These are phyloP conservation scores for Exserohilum turcica DNA, from an alignment of 2,329 filamentous ascomycete species.

Conservation along the genomic window DNA sequence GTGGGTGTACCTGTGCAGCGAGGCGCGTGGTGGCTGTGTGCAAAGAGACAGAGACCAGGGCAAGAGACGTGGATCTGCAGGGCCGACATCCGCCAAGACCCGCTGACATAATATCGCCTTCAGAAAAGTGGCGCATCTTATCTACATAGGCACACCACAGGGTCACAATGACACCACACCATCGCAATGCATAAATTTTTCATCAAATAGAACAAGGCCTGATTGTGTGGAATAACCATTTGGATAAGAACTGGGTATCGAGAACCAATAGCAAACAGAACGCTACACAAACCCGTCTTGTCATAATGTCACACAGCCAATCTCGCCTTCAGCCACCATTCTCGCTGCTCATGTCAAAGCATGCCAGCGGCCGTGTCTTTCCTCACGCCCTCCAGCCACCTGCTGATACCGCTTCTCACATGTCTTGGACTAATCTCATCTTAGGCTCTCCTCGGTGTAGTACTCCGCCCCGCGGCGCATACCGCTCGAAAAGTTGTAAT, in stretches of 20 bases:
- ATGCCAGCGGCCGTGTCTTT: neutral
- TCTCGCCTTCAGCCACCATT: too few species aligned
- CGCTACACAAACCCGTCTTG: neutral
- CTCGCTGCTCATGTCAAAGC: neutral
- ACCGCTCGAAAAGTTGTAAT: constrained; percentile 44
- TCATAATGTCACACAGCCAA: neutral
- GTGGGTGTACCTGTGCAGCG: neutral
- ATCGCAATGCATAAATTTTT: neutral
- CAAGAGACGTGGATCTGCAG: neutral
- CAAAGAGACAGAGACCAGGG: neutral
- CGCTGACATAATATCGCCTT: neutral
- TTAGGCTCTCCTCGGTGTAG: constrained; percentile 9
- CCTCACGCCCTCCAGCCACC: neutral
- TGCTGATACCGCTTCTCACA: neutral
- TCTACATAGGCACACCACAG: too few species aligned
- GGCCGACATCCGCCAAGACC: neutral
- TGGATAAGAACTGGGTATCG: neutral
- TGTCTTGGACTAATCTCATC: neutral
- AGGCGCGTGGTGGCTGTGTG: neutral
- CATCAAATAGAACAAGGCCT: neutral
- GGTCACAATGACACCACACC: neutral
- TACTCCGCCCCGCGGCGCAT: constrained; percentile 23
- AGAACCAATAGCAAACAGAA: neutral
- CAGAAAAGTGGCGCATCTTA: neutral
- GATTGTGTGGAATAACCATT: neutral